Conservation (phyloP, 192 early-diverging fungal species). For the Backusella sp. region DNA sequence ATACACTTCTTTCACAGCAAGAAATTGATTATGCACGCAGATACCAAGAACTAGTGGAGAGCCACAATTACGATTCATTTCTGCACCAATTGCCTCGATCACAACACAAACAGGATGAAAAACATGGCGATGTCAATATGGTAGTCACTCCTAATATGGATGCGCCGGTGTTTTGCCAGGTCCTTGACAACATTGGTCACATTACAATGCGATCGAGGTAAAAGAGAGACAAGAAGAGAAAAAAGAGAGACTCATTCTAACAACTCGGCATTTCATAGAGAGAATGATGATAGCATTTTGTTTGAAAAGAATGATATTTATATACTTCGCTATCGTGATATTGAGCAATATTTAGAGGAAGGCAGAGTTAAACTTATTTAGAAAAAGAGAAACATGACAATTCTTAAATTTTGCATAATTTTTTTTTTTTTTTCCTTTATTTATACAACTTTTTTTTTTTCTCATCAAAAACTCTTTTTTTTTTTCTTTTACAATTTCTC, state of each 20-base stretch:
- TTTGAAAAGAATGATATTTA: slow-evolving; percentile 44
- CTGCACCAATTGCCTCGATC: slow-evolving; percentile 46
- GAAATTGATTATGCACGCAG: slow-evolving; percentile 50
- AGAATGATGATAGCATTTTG: neutral
- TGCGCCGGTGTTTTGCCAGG: slow-evolving; percentile 60
- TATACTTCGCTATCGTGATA: slow-evolving; percentile 50
- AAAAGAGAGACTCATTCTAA: neutral
- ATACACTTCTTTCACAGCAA: slow-evolving; percentile 43
- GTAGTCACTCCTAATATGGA: slow-evolving; percentile 54
- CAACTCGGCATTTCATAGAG: neutral
- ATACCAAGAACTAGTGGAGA: slow-evolving; percentile 50
- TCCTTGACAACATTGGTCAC: slow-evolving; percentile 49
- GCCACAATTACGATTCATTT: slow-evolving; percentile 49
- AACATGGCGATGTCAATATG: slow-evolving; percentile 28
- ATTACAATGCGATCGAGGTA: neutral
- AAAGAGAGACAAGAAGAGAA: slow-evolving; percentile 19
- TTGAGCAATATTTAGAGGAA: slow-evolving; percentile 42
- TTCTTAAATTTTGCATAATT: neutral
- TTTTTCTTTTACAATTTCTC: no score
- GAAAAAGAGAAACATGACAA: neutral
- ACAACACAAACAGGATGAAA: slow-evolving; percentile 51
- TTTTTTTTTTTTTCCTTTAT: neutral
- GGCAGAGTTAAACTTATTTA: slow-evolving; percentile 54
- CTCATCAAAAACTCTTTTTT: neutral
- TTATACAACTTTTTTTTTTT: neutral